Conservation (phyloP, 2,329 filamentous ascomycete genomes). For the Diaporthe sp. region DNA sequence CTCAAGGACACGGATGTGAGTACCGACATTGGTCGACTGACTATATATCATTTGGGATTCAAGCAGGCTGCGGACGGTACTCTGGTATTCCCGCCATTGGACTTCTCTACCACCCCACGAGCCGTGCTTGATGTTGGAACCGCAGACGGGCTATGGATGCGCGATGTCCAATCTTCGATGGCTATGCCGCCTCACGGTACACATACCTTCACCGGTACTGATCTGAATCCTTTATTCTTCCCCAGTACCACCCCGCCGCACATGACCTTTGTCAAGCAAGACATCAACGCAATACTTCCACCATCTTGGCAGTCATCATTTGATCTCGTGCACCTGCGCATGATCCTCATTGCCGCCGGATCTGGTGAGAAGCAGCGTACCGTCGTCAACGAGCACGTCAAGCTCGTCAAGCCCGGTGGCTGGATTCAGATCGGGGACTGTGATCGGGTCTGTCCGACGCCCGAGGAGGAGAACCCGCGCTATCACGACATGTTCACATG, state of each 20-base stretch:
- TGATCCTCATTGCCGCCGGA: constrained; percentile 17
- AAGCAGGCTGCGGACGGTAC: not conserved
- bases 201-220: constrained; percentile 7
- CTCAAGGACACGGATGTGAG: constrained; percentile 10
- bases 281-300: not conserved
- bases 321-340: constrained; percentile 9
- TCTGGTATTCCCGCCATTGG: not conserved
- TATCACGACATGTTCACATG: constrained; percentile 25
- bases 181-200: not conserved
- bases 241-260: not conserved
- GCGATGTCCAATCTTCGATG: constrained; percentile 6
- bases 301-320: constrained; percentile 4
- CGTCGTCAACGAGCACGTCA: constrained; percentile 3
- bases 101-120: not conserved
- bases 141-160: constrained; percentile 2
- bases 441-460: constrained; percentile 14
- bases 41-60: constrained; percentile 6
- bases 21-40: constrained; percentile 17
- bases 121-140: not conserved
- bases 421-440: constrained; percentile 26
- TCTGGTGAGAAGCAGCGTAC: not conserved
- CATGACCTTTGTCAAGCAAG: constrained; percentile 8
- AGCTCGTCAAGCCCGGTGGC: constrained; percentile 5
- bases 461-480: constrained; percentile 17
- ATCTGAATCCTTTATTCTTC: constrained; percentile 17